phyloP scores from a whole-genome alignment of 345 rosid species.

The Hibiscus mutabilis region DNA sequence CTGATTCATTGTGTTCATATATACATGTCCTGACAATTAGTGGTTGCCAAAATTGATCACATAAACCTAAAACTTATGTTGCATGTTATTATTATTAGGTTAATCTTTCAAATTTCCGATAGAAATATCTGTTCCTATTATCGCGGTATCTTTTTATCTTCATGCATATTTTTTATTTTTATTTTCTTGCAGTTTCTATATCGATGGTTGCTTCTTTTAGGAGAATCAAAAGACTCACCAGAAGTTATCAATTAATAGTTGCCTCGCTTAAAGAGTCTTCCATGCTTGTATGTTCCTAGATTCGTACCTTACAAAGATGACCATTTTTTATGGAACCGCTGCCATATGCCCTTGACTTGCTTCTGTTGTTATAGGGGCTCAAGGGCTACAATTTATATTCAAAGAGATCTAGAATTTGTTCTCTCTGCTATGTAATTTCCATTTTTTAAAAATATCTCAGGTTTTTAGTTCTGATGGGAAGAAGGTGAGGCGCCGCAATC shows the following conservation, averaged over 20 bases:
- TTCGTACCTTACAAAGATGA: not conserved
- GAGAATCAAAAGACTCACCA: conserved; percentile 77
- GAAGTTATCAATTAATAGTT: conserved; percentile 37
- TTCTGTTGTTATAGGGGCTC: not conserved
- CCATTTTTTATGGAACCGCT: not conserved
- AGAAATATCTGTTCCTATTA: not conserved
- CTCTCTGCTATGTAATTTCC: conserved; percentile 7
- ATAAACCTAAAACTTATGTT: not conserved
- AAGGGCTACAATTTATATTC: not conserved
- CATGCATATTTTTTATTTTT: not conserved
- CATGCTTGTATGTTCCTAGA: conserved; percentile 48
- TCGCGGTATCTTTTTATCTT: not conserved
- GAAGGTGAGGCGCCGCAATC: conserved; percentile 70
- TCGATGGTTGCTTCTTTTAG: conserved; percentile 55
- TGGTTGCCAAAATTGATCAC: not conserved
- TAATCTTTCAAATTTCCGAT: not conserved
- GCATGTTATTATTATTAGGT: not conserved
- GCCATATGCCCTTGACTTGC: not conserved
- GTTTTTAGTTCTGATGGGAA: conserved; percentile 69
- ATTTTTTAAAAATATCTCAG: conserved; percentile 29
- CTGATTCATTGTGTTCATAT: conserved; percentile 37
- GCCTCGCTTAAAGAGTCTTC: conserved; percentile 74
- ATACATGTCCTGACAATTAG: not conserved
- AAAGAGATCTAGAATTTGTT: not conserved
- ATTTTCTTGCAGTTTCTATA: conserved; percentile 57